Conservation (phyloP, 83 land plant genomes). For the Larix sibirica region DNA sequence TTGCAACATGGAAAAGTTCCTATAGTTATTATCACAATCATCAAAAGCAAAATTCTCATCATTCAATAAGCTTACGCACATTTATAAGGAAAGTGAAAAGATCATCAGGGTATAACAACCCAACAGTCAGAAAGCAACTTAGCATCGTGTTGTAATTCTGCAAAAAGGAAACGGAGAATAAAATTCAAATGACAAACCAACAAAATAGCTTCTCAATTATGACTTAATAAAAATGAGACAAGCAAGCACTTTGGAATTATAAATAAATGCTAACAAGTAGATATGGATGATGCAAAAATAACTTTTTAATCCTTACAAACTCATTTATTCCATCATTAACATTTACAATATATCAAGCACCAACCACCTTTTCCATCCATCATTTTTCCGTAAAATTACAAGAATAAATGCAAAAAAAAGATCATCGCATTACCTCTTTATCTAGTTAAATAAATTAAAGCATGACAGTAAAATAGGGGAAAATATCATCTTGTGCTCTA, state of each 20-base stretch:
- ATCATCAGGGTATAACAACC: slow-evolving; percentile 86
- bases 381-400: no score
- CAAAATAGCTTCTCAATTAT: neutral
- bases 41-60: neutral
- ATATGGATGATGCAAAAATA: no score
- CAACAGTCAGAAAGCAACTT: slow-evolving; percentile 87
- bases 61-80: slow-evolving; percentile 44
- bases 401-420: no score
- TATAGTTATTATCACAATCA: neutral
- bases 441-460: no score
- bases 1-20: neutral
- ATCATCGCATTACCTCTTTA: no score
- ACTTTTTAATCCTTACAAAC: neutral
- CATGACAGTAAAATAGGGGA: no score
- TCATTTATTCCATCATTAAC: neutral
- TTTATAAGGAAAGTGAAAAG: slow-evolving; percentile 70
- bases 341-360: no score
- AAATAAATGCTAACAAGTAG: neutral
- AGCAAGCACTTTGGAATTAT: neutral
- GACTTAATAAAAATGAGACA: no score
- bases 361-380: no score
- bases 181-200: neutral
- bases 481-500: no score
- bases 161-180: slow-evolving; percentile 13
- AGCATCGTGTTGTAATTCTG: slow-evolving; percentile 95